A percentile compares a stretch with the other conserved stretches of the same genome.
Evolutionary conservation across 352 stramenopile genomes (phyloP).

Genomic region (Lagenidium sp.): DNA sequence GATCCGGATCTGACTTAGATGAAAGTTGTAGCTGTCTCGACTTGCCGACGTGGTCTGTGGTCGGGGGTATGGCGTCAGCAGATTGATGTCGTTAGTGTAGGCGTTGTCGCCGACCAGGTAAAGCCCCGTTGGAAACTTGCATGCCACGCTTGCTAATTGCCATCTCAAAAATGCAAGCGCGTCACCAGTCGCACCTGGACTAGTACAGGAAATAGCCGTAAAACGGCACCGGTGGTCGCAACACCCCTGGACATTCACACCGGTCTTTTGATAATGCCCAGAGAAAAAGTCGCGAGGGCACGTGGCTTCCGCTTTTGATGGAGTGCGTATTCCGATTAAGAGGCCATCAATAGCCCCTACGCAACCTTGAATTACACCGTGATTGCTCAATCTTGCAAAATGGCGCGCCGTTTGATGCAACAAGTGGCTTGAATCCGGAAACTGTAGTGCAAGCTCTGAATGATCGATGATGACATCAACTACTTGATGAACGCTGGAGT

Average conservation of each 20-base stretch:
- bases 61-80: slow-evolving; percentile 2
- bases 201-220: not conserved
- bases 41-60: not conserved
- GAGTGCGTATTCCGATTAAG: not conserved
- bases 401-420: not conserved
- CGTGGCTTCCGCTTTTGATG: not conserved
- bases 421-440: not conserved
- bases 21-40: slow-evolving; percentile 23
- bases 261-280: slow-evolving; percentile 1
- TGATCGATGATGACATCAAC: not conserved
- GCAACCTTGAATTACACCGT: not conserved
- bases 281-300: not conserved
- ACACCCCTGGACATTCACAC: slow-evolving; percentile 6
- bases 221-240: slow-evolving; percentile 3
- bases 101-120: slow-evolving; percentile 7
- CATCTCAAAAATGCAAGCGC: not conserved
- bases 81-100: slow-evolving; percentile 1
- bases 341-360: slow-evolving; percentile 5
- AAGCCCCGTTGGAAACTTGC: not conserved
- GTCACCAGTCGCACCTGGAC: not conserved
- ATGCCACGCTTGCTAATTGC: not conserved
- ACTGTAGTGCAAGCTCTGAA: slow-evolving; percentile 1
- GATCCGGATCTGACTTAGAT: slow-evolving; percentile 26
- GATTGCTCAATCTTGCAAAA: not conserved
- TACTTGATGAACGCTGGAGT: not conserved